These are phyloP conservation scores for Calocybe gambosa DNA, from an alignment of 1,284 basidiomycete species.

Conservation along the genomic window DNA sequence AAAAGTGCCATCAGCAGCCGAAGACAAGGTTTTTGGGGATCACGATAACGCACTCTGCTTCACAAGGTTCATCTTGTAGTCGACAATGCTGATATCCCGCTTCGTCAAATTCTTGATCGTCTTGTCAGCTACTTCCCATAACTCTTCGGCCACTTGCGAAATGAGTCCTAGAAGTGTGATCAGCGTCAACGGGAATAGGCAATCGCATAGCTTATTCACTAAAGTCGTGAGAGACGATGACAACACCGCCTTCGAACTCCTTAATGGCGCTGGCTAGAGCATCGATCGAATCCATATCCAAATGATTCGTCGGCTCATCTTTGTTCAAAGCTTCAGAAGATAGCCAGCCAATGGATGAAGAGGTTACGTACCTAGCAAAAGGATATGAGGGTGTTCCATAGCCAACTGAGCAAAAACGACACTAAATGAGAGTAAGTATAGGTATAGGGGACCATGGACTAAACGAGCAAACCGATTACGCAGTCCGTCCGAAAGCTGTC, in stretches of 20 bases:
- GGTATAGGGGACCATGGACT: neutral
- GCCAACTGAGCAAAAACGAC: slow-evolving; percentile 90
- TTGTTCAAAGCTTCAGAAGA: neutral
- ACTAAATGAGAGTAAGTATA: slow-evolving; percentile 30
- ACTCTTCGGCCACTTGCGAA: slow-evolving; percentile 92
- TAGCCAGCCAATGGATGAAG: neutral
- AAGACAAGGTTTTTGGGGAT: neutral
- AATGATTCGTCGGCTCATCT: slow-evolving; percentile 89
- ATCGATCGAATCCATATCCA: slow-evolving; percentile 95
- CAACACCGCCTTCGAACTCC: slow-evolving; percentile 95
- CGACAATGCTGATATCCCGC: slow-evolving; percentile 82
- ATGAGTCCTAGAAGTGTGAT: slow-evolving; percentile 58
- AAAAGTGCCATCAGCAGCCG: neutral
- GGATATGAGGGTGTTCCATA: slow-evolving; percentile 91
- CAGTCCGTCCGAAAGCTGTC: slow-evolving; percentile 91
- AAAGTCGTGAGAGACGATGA: slow-evolving; percentile 97
- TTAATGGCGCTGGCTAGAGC: slow-evolving; percentile 93
- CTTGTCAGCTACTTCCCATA: slow-evolving; percentile 97
- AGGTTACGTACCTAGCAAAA: slow-evolving; percentile 61
- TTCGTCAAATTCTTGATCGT: slow-evolving; percentile 92
- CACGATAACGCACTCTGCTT: slow-evolving; percentile 50
- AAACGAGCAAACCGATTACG: slow-evolving; percentile 70
- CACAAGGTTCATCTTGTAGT: slow-evolving; percentile 83
- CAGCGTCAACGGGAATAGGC: neutral
- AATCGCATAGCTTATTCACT: slow-evolving; percentile 45